Base-by-base conservation (phyloP, 2,329 filamentous ascomycete genomes). In the Colletotrichum ledebouriae region DNA sequence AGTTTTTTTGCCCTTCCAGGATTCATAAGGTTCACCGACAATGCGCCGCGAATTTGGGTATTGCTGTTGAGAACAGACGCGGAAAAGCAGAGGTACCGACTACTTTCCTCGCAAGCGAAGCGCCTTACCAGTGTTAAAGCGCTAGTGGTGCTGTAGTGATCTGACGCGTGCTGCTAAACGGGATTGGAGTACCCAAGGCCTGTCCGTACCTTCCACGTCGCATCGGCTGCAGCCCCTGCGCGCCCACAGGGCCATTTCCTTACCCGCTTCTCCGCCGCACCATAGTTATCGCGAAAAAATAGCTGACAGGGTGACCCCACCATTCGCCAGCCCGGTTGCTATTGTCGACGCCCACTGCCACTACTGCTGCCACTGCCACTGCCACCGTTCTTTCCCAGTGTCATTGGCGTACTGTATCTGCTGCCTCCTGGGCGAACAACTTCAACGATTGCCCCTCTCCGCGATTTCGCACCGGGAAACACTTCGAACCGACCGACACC, bases 241-340 rank as follows among this genome's bases (percentile, higher is more conserved):
- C 52, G 25, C 57, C 44, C 37, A 39, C 58, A 67, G 46, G 64
- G 55, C 47, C 60, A 15, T 47, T 41, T 25, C 49, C 34, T 34
- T 67, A 49, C 53, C 39, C 60, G 64, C 64, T 67, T 58, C 61
- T 67, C 59, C 64, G 53, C 65, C 66, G 66, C 66, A 66, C 66
- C 61, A 69, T 60, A 69, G 66, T 69, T 66, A 69, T 69, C 66
- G 66, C 66, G 68, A 70, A 70, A 70, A 58, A 70, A 70, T 69
- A 62, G 68, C 68, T 70, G 65, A 65, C 64, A 70, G 59, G 68
- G 59, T 47, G 65, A 70, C 64, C 64, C 68, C 68, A 69, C 68
- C 68, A 69, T 64, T 69, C 49, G 58, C 57, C 56, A 53, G 63
- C 58, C 56, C 46, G 29, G 58, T 59, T 41, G 53, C 64, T 55